Evolutionary conservation across 2,329 filamentous ascomycete genomes (phyloP).

Genomic region (Penicillium sp.): DNA sequence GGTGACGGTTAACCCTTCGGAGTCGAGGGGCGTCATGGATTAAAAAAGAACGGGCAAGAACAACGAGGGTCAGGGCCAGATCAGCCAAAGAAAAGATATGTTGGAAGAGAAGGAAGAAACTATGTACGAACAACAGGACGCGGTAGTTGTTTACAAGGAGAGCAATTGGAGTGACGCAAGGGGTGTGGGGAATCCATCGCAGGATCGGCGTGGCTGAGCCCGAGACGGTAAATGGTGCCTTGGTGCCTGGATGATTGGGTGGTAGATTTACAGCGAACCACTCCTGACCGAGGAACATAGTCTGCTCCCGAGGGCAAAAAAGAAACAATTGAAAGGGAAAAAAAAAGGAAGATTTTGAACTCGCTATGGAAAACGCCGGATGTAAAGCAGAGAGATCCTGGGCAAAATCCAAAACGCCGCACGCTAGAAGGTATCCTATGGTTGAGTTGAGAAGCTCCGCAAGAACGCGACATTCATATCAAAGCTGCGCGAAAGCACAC

Average conservation of each 20-base stretch:
- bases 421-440: conserved; percentile 18
- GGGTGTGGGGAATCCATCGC: conserved; percentile 12
- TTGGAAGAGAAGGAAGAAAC: background rate
- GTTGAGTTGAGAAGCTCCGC: too few species aligned
- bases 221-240: conserved; percentile 2
- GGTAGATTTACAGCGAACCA: background rate
- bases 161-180: conserved; percentile 4
- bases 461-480: background rate
- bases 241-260: conserved; percentile 9
- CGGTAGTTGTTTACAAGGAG: conserved; percentile 8
- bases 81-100: background rate
- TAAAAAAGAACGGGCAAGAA: background rate
- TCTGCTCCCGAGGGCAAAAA: too few species aligned
- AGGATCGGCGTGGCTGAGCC: background rate
- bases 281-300: too few species aligned
- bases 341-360: background rate
- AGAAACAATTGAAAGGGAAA: background rate
- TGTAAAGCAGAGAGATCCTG: background rate
- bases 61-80: too few species aligned
- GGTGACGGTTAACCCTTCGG: conserved; percentile 36
- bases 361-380: too few species aligned
- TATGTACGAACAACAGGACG: background rate
- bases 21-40: conserved; percentile 26
- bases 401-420: conserved; percentile 8
- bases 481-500: background rate